A percentile compares a stretch with the other conserved stretches of the same genome.
Evolutionary conservation across 2,329 filamentous ascomycete genomes (phyloP).

Genomic region (Sphaerulina vaccinii): DNA sequence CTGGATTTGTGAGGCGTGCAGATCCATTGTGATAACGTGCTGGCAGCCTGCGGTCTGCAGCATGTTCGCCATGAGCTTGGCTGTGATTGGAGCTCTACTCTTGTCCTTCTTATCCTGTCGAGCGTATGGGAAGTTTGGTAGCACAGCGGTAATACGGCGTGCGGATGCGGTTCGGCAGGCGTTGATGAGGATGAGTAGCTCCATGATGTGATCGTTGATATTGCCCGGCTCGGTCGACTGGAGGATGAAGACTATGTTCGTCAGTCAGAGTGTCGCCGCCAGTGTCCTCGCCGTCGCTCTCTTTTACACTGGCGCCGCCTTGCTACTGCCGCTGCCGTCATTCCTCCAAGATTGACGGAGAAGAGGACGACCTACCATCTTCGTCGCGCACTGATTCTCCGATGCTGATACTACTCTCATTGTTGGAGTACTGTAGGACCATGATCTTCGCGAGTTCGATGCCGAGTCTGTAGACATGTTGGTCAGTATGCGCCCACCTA

Average conservation of each 20-base stretch:
- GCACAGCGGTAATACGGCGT: slow-evolving; percentile 88
- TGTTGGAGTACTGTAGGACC: slow-evolving; percentile 81
- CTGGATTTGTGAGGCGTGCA: slow-evolving; percentile 90
- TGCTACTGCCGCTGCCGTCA: neutral
- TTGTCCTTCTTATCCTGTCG: slow-evolving; percentile 98
- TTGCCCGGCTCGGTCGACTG: slow-evolving; percentile 93
- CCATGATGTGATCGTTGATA: slow-evolving; percentile 98
- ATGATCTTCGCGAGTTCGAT: slow-evolving; percentile 77
- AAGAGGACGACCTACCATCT: slow-evolving; percentile 61
- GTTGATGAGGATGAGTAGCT: slow-evolving; percentile 97
- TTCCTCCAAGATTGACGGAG: neutral
- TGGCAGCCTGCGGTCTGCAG: slow-evolving; percentile 90
- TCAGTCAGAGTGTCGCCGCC: neutral
- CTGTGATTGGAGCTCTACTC: slow-evolving; percentile 92
- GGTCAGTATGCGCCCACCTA: slow-evolving; percentile 7
- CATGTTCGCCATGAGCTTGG: slow-evolving; percentile 97
- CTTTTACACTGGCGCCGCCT: neutral
- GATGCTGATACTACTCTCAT: slow-evolving; percentile 87
- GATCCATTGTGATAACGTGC: slow-evolving; percentile 93
- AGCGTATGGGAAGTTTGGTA: slow-evolving; percentile 95
- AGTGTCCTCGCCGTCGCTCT: neutral
- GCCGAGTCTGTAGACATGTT: slow-evolving; percentile 57
- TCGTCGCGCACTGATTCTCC: slow-evolving; percentile 95
- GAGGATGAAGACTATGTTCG: slow-evolving; percentile 75
- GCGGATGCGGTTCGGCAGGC: slow-evolving; percentile 85